Evolutionary conservation across 805 yeast species (phyloP), one percentile per base, ranked within the genome.

Genomic region (Yarrowia sp.): DNA sequence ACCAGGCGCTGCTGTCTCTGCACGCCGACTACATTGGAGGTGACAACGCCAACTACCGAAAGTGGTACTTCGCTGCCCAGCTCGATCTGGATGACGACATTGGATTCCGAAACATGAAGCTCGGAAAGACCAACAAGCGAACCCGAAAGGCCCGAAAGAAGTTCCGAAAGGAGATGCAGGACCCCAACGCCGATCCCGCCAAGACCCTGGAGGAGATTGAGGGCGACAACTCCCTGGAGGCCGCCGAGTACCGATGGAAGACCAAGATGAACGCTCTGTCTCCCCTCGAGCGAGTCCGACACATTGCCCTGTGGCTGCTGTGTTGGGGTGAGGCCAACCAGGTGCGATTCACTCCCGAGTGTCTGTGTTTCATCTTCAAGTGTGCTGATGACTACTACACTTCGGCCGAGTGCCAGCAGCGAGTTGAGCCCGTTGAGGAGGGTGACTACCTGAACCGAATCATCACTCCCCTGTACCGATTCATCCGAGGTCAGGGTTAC

Each of bases 1-100:
- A 80, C 42, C 83, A 79, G 68, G 98, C 98, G 0, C 79, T 94
- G 68, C 74, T 87, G 1, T 85, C 94, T 0, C 78, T 94, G 40
- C 98, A 94, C 78, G 87, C 92, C 1, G 96, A 93, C 70, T 94
- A 94, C 77, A 91, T 94, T 70, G 98, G 97, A 0, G 98, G 98
- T 17, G 91, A 87, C 61, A 81, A 87, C 69, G 85, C 98, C 3
- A 94, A 94, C 78, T 94, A 88, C 78, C 85, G 88, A 74, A 92
- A 90, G 77, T 94, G 98, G 98, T 92, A 87, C 76, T 90, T 93
- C 78, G 91, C 96, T 53, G 91, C 96, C 9, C 91, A 88, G 77
- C 79, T 89, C 43, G 92, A 88, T 71, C 77, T 89, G 58, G 97
- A 92, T 77, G 89, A 86, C 67, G 88, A 85, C 66, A 78, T 86